Base-by-base conservation (phyloP, 371 early-diverging fungal genomes). In the Chytridiales sp. region DNA sequence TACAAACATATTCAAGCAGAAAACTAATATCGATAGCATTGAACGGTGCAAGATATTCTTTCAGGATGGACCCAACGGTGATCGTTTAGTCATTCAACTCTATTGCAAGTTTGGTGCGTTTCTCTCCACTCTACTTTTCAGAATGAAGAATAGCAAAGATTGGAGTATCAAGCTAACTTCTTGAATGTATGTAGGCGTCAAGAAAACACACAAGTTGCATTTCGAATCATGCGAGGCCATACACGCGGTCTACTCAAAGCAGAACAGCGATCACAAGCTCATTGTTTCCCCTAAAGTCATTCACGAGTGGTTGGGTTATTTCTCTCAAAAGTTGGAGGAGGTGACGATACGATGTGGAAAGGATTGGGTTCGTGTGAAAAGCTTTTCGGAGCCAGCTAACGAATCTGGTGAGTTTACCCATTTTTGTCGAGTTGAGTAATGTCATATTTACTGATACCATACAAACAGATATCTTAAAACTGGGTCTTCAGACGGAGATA, bases 301-400 rank as follows among this genome's bases (percentile, higher is more conserved):
- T 6, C 69, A 74, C 1, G 82, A 81, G 29, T 84, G 79, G 81
- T 47, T 79, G 30, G 48, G 17, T 6, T 77, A 79, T 59, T 86
- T 86, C 62, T 73, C 77, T 11, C 61, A 66, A 1, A 75, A 73
- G 15, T 65, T 82, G 42, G 85, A 82, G 49, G 87, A 86, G 55
- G 67, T 86, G 38, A 74, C 85, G 17, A 47, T 85, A 34, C 47
- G 52, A 4, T 75, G 75, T 48, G 39, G 11, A 11, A 19, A 39
- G 2, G 65, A 61, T n/a, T 44, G 49, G 11, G 67, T 85, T 6
- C 54, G 56, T 21, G 58, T 85, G 40, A 70, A 68, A 38, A 85
- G 85, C 67, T 85, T 79, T 57, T 64, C 68, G 13, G 79, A 77
- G 26, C 39, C 17, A 39, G 31, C 56, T 3, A n/a, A 29, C 4